Conservation (phyloP, 1,284 basidiomycete genomes). For the Flammula alnicola region DNA sequence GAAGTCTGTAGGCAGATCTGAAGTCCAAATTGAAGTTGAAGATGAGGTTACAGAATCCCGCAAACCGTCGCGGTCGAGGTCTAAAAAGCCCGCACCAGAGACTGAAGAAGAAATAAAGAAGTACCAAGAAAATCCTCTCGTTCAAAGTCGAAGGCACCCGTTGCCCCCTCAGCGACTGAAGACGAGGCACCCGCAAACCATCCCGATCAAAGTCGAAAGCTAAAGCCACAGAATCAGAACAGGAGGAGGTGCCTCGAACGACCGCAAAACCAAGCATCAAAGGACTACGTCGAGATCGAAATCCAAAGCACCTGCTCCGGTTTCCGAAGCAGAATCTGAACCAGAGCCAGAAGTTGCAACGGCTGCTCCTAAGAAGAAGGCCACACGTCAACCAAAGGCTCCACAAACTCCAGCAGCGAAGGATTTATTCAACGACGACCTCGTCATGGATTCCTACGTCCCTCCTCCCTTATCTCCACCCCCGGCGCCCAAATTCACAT, state of each 20-base stretch:
- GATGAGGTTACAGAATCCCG: conserved; percentile 15
- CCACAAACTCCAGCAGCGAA: conserved; percentile 12
- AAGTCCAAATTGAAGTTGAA: conserved; percentile 21
- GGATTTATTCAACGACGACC: conserved; percentile 24
- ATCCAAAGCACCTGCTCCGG: conserved; percentile 17
- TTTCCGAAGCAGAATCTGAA: conserved; percentile 11
- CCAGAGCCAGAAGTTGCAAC: not conserved
- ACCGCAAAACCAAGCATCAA: conserved; percentile 13
- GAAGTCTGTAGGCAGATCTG: conserved; percentile 30
- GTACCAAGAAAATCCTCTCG: conserved; percentile 24
- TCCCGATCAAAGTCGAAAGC: conserved; percentile 19
- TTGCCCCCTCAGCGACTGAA: conserved; percentile 23
- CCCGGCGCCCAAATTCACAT: not conserved
- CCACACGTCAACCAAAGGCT: conserved; percentile 14
- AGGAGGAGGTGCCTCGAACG: conserved; percentile 15
- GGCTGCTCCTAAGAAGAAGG: conserved; percentile 13
- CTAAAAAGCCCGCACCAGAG: conserved; percentile 21
- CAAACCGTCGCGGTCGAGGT: conserved; percentile 15
- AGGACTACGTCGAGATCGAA: conserved; percentile 23
- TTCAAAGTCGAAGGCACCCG: conserved; percentile 34
- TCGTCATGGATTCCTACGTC: conserved; percentile 18
- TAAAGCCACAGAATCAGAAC: conserved; percentile 22
- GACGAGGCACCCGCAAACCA: conserved; percentile 15
- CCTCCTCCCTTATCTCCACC: conserved; percentile 16
- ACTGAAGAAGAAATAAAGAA: conserved; percentile 15